Evolutionary conservation across 2,329 filamentous ascomycete species (phyloP), one percentile per base, ranked within the genome.

Genomic region (Ophiocordyceps robertsii): DNA sequence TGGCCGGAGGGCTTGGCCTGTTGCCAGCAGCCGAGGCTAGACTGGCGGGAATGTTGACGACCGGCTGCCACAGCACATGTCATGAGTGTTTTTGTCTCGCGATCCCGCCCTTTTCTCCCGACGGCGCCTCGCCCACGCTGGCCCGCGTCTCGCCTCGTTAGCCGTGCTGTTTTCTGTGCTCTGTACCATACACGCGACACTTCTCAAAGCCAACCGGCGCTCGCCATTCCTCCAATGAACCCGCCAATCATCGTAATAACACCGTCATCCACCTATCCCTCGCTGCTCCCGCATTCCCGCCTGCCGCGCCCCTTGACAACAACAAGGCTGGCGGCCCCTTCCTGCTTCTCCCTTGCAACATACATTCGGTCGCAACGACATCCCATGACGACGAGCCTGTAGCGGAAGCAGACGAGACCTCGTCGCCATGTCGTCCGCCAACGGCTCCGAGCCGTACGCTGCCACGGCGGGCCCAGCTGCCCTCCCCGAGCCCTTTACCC

Each of bases 401-500:
- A 37, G 35, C 2, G 9, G 31, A 31, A 29, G 21, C 41, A 32
- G 9, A 33, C 13, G 21, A 39, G 5, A 35, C 14, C 19, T 37
- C 19, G 29, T 42, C 46, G 49, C 48, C 52, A 70, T 72, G 68
- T 61, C 68, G 44, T 63, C 65, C 47, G 57, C 63, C 37, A 31
- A 41, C 30, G 40, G 37, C 13, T 36, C 39, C 24, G 29, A 37
- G 13, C 32, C 35, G 27, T 35, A 3, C 53, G 61, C 61, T 53
- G 62, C 64, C 48, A 51, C 52, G 43, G 63, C 52, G 43, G 63
- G 59, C 38, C 16, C 41, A 27, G 24, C 24, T 4, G 49, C 54
- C 27, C 53, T 52, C 43, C 50, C 49, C 46, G 56, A 58, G 53
- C 70, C 62, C 52, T 70, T 71, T 56, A 60, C 65, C 53, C 75